phyloP scores from a whole-genome alignment of 495 filamentous ascomycete species.

The Achaetomiella virescens region DNA sequence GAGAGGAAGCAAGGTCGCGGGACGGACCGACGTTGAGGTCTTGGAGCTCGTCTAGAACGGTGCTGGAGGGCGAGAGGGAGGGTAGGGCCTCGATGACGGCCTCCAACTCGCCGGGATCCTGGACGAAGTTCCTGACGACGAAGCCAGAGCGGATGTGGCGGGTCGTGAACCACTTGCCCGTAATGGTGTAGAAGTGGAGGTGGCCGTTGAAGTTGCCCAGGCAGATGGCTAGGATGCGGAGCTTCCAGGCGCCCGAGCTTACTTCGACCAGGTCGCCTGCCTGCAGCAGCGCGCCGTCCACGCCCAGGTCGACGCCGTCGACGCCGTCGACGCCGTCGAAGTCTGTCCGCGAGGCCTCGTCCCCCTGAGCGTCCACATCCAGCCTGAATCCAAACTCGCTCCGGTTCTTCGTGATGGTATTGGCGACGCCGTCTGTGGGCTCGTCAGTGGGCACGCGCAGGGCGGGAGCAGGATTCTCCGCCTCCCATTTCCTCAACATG shows the following conservation, averaged over 20 bases:
- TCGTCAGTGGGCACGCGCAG: not conserved
- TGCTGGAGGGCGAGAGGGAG: conserved; percentile 17
- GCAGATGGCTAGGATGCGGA: conserved; percentile 58
- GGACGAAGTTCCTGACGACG: conserved; percentile 58
- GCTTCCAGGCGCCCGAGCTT: conserved; percentile 25
- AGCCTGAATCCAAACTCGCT: conserved; percentile 1
- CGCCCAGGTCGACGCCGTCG: conserved; percentile 35
- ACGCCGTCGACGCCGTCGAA: conserved; percentile 37
- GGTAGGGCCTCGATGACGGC: conserved; percentile 59
- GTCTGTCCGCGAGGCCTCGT: conserved; percentile 26
- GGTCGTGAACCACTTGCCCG: conserved; percentile 67
- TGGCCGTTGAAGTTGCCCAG: conserved; percentile 56
- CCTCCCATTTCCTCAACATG: conserved; percentile 51
- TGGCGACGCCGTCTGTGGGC: not conserved
- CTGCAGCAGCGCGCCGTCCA: conserved; percentile 40
- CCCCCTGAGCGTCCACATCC: conserved; percentile 27
- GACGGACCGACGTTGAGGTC: conserved; percentile 46
- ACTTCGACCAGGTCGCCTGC: conserved; percentile 72
- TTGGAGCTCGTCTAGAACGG: conserved; percentile 43
- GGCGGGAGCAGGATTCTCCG: conserved; percentile 32
- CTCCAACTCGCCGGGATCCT: conserved; percentile 45
- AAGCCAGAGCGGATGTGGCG: conserved; percentile 45
- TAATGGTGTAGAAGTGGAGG: conserved; percentile 65
- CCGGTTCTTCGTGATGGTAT: not conserved
- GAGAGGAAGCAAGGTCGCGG: conserved; percentile 40